Conservation (phyloP, 345 rosid genomes). For the Jatropha curcas region DNA sequence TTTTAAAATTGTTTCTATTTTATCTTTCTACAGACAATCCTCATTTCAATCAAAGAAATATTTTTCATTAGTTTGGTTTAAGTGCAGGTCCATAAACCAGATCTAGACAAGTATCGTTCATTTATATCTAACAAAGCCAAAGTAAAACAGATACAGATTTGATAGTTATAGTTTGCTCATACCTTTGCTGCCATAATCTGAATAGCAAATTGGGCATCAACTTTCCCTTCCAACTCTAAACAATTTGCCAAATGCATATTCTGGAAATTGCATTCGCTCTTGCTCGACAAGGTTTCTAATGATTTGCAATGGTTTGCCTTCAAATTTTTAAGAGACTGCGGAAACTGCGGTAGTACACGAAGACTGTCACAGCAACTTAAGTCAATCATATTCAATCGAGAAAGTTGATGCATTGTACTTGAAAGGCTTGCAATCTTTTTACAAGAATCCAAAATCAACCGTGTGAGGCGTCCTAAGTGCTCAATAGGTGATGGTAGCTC, state of each 20-base stretch:
- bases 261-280: background rate
- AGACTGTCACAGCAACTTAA: background rate
- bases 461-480: background rate
- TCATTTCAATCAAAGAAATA: too few relatives aligned
- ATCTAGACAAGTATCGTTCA: too few relatives aligned
- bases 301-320: conserved; percentile 1
- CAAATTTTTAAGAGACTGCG: background rate
- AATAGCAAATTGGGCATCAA: background rate
- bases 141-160: too few relatives aligned
- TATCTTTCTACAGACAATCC: too few relatives aligned
- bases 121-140: too few relatives aligned
- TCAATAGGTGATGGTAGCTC: background rate
- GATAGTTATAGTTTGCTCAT: too few relatives aligned
- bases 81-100: too few relatives aligned
- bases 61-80: too few relatives aligned
- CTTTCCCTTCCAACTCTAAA: background rate
- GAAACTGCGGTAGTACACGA: conserved; percentile 2
- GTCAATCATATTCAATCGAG: background rate
- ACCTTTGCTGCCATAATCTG: conserved; percentile 1
- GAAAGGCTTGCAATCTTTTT: background rate
- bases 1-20: too few relatives aligned
- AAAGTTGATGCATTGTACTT: background rate
- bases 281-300: conserved; percentile 3
- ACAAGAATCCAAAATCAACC: background rate
- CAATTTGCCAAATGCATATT: background rate